Evolutionary conservation across 768 basidiomycete genomes (phyloP).

Genomic region (Boletus eberwhitei): DNA sequence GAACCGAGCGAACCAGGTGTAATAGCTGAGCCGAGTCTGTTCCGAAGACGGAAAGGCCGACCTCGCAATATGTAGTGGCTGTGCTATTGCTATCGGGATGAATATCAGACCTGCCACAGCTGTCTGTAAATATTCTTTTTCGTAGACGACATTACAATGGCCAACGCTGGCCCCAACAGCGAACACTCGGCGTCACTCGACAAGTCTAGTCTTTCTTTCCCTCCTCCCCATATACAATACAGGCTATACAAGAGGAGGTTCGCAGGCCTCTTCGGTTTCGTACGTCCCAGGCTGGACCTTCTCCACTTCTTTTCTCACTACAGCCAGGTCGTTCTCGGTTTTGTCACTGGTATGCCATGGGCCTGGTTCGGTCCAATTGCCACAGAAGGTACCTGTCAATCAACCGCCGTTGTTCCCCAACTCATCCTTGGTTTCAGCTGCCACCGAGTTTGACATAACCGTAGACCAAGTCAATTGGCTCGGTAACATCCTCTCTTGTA

Average conservation of each 20-base stretch:
- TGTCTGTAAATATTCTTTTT: too few relatives aligned
- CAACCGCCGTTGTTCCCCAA: background rate
- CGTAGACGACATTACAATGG: background rate
- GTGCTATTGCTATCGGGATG: background rate
- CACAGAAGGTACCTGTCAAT: slow-evolving; percentile 48
- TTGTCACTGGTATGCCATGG: slow-evolving; percentile 64
- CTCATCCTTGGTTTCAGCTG: slow-evolving; percentile 38
- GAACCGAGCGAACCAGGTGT: slow-evolving; percentile 15
- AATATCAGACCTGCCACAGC: too few relatives aligned
- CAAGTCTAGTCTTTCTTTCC: background rate
- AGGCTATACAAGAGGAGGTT: slow-evolving; percentile 71
- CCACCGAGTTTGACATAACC: slow-evolving; percentile 61
- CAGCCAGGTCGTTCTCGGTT: slow-evolving; percentile 55
- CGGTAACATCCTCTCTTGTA: slow-evolving; percentile 59
- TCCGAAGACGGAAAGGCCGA: slow-evolving; percentile 20
- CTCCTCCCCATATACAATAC: slow-evolving; percentile 33
- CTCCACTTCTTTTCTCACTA: background rate
- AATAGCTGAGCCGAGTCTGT: slow-evolving; percentile 9
- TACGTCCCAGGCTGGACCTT: slow-evolving; percentile 17
- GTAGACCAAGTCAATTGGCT: slow-evolving; percentile 79
- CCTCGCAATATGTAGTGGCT: background rate
- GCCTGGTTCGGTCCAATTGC: slow-evolving; percentile 87
- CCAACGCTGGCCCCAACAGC: background rate
- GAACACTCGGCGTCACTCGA: background rate
- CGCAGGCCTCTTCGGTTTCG: slow-evolving; percentile 59